Evolutionary conservation across 768 basidiomycete species (phyloP), one percentile per base, ranked within the genome.

Genomic region (Boletus bicolor): DNA sequence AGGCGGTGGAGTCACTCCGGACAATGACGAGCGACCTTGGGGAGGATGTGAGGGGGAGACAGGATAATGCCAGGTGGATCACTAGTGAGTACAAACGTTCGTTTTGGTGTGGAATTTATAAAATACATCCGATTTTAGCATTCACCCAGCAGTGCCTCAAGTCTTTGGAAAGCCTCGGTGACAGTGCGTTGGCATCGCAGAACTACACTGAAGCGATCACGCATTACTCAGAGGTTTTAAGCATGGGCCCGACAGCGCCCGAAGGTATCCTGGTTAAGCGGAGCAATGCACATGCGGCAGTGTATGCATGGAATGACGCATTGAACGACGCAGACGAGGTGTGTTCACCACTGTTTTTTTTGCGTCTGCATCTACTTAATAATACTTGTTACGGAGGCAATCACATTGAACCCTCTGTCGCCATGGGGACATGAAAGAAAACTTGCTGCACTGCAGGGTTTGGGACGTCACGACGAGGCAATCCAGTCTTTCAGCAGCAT

Each of bases 401-500:
- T 41, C n/a, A n/a, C n/a, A 34, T 21, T 19, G 45, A 46, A 48
- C 39, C 46, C 53, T 10, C 19, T 17, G 10, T 54, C 46, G 1
- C 39, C 39, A 1, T 43, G 41, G 53, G 46, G 53, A 24, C 34
- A 48, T 12, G 53, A 54, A 48, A 48, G 36, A 42, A 54, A 49
- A 19, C 21, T 48, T 17, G 24, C 24, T 2, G 53, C 39, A 7
- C 34, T 54, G 14, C 45, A 48, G 14, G 39, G 46, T 19, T 71
- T 0, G 72, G 64, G 9, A 28, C 38, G 46, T 15, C 24, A 49
- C 4, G 53, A 54, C 30, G 53, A 48, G 21, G 53, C 39, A 12
- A 49, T 54, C 38, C 21, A 26, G 11, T 39, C 46, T 17, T 54
- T 49, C 6, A 26, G 28, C 12, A 24, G 11, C 21, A 54, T 49